A percentile compares a stretch with the other conserved stretches of the same genome.
Conservation (phyloP, 305 asterid genomes). For the Fraxinus dipetala region DNA sequence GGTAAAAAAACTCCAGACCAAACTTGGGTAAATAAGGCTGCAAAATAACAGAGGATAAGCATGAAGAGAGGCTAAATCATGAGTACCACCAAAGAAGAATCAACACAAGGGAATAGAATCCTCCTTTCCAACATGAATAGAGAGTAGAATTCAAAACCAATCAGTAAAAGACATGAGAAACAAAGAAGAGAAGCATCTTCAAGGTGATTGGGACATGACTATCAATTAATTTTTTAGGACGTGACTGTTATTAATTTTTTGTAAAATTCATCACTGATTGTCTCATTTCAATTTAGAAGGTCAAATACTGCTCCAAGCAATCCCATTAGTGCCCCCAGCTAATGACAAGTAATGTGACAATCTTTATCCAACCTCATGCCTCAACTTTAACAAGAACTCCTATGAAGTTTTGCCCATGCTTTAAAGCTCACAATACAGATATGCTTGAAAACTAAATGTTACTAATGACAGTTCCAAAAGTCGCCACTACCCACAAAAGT, state of each 20-base stretch:
- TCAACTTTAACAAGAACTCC: neutral
- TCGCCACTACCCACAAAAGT: neutral
- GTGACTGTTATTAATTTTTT: neutral
- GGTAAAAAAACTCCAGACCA: neutral
- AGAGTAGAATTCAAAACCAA: neutral
- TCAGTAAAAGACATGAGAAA: neutral
- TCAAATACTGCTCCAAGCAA: neutral
- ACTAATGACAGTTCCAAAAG: neutral
- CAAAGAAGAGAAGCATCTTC: constrained; percentile 6
- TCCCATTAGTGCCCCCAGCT: neutral
- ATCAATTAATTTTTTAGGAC: too few relatives aligned
- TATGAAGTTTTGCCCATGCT: neutral
- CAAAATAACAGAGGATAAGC: neutral
- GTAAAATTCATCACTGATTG: constrained; percentile 1
- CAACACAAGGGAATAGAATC: neutral
- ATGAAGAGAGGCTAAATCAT: neutral
- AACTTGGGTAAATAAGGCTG: neutral
- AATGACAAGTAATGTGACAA: neutral
- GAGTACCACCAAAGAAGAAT: neutral
- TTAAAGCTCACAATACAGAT: constrained; percentile 1
- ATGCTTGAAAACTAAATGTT: constrained; percentile 8
- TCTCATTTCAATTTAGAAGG: constrained; percentile 10
- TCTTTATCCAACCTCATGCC: neutral
- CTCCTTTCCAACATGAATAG: neutral
- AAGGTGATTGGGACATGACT: neutral